These are phyloP conservation scores for Xylaria sp. DNA, from an alignment of 2,329 filamentous ascomycete genomes.

Conservation along the genomic window DNA sequence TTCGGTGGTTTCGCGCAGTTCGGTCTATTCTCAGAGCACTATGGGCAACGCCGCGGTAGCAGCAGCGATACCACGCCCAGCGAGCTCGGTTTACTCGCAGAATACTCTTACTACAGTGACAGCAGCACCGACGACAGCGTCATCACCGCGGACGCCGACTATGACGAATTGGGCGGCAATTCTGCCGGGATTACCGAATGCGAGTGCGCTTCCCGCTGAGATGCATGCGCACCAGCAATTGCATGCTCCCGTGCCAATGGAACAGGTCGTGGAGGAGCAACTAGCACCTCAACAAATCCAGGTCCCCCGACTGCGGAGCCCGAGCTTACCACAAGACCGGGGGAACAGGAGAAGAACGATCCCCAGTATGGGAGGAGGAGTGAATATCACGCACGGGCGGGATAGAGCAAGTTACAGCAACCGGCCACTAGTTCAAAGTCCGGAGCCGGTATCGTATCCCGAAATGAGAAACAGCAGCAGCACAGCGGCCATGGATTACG, in stretches of 20 bases:
- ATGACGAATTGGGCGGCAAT: conserved; percentile 30
- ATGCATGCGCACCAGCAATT: background rate
- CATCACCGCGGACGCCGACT: conserved; percentile 33
- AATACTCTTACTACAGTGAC: conserved; percentile 27
- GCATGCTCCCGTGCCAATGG: conserved; percentile 5
- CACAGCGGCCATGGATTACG: conserved; percentile 9
- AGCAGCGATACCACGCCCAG: conserved; percentile 24
- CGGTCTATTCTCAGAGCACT: conserved; percentile 28
- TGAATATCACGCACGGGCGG: background rate
- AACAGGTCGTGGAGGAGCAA: conserved; percentile 16
- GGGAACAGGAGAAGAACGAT: conserved; percentile 25
- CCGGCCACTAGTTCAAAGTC: background rate
- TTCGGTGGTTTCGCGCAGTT: conserved; percentile 28
- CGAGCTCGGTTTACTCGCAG: conserved; percentile 33
- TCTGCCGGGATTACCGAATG: conserved; percentile 18
- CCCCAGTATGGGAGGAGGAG: conserved; percentile 3
- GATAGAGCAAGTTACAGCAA: conserved; percentile 1
- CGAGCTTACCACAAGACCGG: conserved; percentile 32
- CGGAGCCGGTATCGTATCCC: conserved; percentile 8
- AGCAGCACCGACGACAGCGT: background rate
- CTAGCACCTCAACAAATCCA: conserved; percentile 24
- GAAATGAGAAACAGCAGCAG: background rate
- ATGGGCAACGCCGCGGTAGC: conserved; percentile 2
- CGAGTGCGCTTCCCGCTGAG: background rate
- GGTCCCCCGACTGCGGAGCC: conserved; percentile 36